Evolutionary conservation across 176 grass and related monocot genomes (phyloP).

Genomic region (Oropetium thomaeum): DNA sequence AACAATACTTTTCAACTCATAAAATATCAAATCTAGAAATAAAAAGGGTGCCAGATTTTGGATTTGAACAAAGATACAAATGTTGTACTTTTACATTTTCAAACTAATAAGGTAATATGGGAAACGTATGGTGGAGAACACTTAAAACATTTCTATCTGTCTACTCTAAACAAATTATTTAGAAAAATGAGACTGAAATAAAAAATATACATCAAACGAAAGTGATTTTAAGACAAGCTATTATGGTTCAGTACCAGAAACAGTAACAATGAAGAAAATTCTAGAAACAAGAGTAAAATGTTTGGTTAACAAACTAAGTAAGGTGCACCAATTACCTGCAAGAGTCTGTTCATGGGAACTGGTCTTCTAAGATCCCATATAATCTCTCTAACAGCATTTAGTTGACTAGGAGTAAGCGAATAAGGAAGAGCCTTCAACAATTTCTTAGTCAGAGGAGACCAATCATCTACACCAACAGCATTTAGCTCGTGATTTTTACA

Average conservation of each 20-base stretch:
- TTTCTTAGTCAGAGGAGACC: slow-evolving; percentile 69
- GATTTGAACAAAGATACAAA: slow-evolving; percentile 23
- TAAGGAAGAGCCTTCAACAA: slow-evolving; percentile 76
- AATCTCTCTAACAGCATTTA: slow-evolving; percentile 91
- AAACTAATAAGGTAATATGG: slow-evolving; percentile 20
- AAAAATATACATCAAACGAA: slow-evolving; percentile 1
- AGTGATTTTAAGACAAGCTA: background rate
- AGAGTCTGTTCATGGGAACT: slow-evolving; percentile 91
- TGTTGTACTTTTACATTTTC: background rate
- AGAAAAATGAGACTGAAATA: slow-evolving; percentile 14
- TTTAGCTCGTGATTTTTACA: slow-evolving; percentile 74
- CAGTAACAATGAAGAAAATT: slow-evolving; percentile 24
- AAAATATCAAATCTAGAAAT: background rate
- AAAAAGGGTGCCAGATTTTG: background rate
- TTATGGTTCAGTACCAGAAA: background rate
- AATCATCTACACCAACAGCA: slow-evolving; percentile 47
- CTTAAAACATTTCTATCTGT: slow-evolving; percentile 11
- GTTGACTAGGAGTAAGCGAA: slow-evolving; percentile 79
- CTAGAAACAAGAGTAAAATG: slow-evolving; percentile 23
- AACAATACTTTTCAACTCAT: background rate
- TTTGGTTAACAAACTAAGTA: slow-evolving; percentile 27
- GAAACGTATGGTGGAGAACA: slow-evolving; percentile 10
- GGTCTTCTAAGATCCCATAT: slow-evolving; percentile 95
- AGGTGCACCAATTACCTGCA: slow-evolving; percentile 62
- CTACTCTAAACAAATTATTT: slow-evolving; percentile 28